These are phyloP conservation scores for Penicillium oxalicum DNA, from an alignment of 2,329 filamentous ascomycete species.

Conservation along the genomic window DNA sequence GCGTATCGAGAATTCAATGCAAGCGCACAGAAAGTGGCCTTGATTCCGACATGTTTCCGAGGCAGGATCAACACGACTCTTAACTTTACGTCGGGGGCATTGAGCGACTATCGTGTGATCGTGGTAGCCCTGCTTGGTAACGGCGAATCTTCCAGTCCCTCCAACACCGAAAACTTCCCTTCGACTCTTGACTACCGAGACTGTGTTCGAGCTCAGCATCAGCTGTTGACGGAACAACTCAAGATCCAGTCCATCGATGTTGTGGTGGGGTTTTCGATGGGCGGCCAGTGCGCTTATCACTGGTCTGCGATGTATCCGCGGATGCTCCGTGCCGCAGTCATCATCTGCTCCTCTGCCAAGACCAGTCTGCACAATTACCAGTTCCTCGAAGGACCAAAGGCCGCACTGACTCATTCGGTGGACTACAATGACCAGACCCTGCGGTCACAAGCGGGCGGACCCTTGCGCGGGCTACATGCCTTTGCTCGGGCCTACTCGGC, in stretches of 20 bases:
- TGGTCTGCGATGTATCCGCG: slow-evolving; percentile 43
- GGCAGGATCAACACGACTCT: slow-evolving; percentile 48
- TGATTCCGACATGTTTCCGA: slow-evolving; percentile 52
- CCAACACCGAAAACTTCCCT: slow-evolving; percentile 41
- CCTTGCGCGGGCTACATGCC: slow-evolving; percentile 36
- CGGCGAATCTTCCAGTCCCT: slow-evolving; percentile 45
- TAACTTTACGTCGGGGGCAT: slow-evolving; percentile 41
- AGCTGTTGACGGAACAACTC: slow-evolving; percentile 35
- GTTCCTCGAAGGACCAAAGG: slow-evolving; percentile 44
- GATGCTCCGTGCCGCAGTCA: slow-evolving; percentile 36
- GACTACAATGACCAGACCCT: slow-evolving; percentile 33
- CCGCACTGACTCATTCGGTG: slow-evolving; percentile 36
- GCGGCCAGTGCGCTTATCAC: slow-evolving; percentile 45
- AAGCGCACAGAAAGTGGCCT: slow-evolving; percentile 32
- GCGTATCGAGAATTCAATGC: slow-evolving; percentile 43
- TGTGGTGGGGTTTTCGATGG: slow-evolving; percentile 48
- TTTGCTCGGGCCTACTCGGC: slow-evolving; percentile 46
- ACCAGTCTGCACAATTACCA: slow-evolving; percentile 46
- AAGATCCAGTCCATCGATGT: slow-evolving; percentile 34
- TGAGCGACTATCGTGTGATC: slow-evolving; percentile 41
- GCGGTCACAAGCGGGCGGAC: slow-evolving; percentile 17
- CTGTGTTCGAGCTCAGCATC: slow-evolving; percentile 40
- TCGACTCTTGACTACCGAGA: slow-evolving; percentile 38
- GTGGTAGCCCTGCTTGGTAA: slow-evolving; percentile 46
- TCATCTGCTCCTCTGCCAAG: slow-evolving; percentile 43